Base-by-base conservation (phyloP, 495 filamentous ascomycete species). In the Podospora didyma region DNA sequence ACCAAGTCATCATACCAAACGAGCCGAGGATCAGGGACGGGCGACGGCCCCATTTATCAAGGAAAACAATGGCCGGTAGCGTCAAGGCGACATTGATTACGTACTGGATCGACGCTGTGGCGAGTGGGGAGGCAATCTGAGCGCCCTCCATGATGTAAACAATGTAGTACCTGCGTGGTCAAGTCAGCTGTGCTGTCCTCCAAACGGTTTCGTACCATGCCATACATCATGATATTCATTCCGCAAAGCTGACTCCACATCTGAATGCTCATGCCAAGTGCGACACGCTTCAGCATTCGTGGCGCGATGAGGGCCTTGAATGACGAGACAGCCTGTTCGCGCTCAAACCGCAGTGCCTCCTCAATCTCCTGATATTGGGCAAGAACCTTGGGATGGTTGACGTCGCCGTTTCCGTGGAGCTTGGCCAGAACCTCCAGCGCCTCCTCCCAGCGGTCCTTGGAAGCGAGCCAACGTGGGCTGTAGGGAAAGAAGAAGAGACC, bases 371-470 rank as follows among this genome's bases (percentile, higher is more conserved):
- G 73, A 58, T 85, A 85, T 64, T 88, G 82, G 1, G 82, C 82
- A 4, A 83, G 70, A 3, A 88, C 86, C 58, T 82, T 82, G 14
- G 85, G 79, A 60, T 86, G 74, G 58, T 83, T 81, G 11, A 77
- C 61, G 49, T 87, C 75, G 1, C 84, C 81, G 10, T 75, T 68
- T 12, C 85, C 85, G 64, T 91, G 89, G 6, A 94, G 78, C 31
- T 72, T 64, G 24, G 85, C 86, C 7, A 90, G 79, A 11, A 85
- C 80, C 22, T 72, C 59, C 45, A 86, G 75, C 16, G 81, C 80
- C 57, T 94, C 88, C 23, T 92, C 88, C 78, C 89, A 89, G n/a
- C 86, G 79, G 59, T 87, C 86, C 65, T 87, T 84, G 46, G 76
- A 78, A 0, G 86, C 88, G 1, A 92, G 74, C 89, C 89, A 93